Percentiles rank a stretch among this genome's conserved stretches.
Evolutionary conservation across 768 basidiomycete genomes (phyloP).

Genomic region (Collybiopsis luxurians): DNA sequence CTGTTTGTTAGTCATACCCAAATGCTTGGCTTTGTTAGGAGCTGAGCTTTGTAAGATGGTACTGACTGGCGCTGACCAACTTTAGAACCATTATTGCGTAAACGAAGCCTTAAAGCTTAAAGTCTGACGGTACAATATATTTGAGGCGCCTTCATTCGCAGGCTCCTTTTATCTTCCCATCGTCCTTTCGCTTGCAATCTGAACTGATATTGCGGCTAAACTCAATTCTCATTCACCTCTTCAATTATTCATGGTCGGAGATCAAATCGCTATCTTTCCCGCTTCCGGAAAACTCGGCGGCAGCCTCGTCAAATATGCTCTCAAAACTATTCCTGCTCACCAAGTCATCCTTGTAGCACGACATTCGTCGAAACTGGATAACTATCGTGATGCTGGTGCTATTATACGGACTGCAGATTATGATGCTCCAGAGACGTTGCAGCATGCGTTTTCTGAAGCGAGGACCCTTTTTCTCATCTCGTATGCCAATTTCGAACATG

Average conservation of each 20-base stretch:
- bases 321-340: not conserved
- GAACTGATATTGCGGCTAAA: too few relatives aligned
- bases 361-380: not conserved
- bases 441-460: not conserved
- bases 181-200: too few relatives aligned
- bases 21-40: too few relatives aligned
- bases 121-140: too few relatives aligned
- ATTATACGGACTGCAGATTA: not conserved
- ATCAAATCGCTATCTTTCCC: not conserved
- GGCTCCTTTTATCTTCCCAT: too few relatives aligned
- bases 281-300: constrained; percentile 2
- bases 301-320: not conserved
- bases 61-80: too few relatives aligned
- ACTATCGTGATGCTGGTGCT: not conserved
- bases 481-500: not conserved
- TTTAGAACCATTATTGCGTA: too few relatives aligned
- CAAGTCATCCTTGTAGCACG: not conserved
- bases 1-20: too few relatives aligned
- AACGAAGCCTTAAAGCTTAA: too few relatives aligned
- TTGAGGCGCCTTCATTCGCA: too few relatives aligned
- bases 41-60: too few relatives aligned
- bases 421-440: not conserved
- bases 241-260: not conserved
- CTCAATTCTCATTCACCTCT: too few relatives aligned
- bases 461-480: not conserved